phyloP scores from a whole-genome alignment of 495 filamentous ascomycete species.

The Echria macrotheca region DNA sequence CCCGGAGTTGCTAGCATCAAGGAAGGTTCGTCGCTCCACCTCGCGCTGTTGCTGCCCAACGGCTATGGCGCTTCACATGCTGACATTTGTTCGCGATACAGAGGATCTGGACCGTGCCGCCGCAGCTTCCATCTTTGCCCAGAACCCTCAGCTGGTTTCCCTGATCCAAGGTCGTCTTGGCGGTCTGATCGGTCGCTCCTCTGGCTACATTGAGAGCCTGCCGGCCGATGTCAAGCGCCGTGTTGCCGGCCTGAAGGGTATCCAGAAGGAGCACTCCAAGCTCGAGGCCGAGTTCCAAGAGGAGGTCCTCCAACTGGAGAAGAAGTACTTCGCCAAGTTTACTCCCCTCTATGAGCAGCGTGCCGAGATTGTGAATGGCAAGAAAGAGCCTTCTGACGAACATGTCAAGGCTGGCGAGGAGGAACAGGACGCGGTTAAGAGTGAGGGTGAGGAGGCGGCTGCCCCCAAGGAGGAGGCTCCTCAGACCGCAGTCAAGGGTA shows the following conservation, averaged over 20 bases:
- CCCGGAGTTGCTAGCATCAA: constrained; percentile 92
- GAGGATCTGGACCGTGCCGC: constrained; percentile 85
- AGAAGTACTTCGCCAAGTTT: constrained; percentile 98
- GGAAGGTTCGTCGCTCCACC: constrained; percentile 75
- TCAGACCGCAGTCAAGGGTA: constrained; percentile 53
- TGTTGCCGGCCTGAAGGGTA: constrained; percentile 90
- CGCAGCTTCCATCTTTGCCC: constrained; percentile 86
- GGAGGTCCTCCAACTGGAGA: constrained; percentile 94
- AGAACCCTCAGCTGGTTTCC: constrained; percentile 85
- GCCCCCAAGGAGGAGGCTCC: constrained; percentile 46
- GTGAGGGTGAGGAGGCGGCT: constrained; percentile 42
- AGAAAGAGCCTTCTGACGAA: constrained; percentile 73
- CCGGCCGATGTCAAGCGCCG: constrained; percentile 83
- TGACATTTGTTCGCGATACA: constrained; percentile 34
- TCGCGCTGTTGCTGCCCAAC: constrained; percentile 22
- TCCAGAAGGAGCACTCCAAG: constrained; percentile 98
- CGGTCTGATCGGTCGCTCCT: constrained; percentile 87
- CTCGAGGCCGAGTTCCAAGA: constrained; percentile 97
- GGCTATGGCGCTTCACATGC: background rate
- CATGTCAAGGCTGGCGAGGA: constrained; percentile 84
- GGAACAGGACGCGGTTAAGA: constrained; percentile 64
- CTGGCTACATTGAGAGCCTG: constrained; percentile 95
- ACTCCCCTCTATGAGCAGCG: constrained; percentile 96
- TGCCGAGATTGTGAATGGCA: constrained; percentile 86
- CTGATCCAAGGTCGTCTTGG: constrained; percentile 98